Base-by-base conservation (phyloP, 768 basidiomycete genomes). In the Phlebiopsis flavidoalba region DNA sequence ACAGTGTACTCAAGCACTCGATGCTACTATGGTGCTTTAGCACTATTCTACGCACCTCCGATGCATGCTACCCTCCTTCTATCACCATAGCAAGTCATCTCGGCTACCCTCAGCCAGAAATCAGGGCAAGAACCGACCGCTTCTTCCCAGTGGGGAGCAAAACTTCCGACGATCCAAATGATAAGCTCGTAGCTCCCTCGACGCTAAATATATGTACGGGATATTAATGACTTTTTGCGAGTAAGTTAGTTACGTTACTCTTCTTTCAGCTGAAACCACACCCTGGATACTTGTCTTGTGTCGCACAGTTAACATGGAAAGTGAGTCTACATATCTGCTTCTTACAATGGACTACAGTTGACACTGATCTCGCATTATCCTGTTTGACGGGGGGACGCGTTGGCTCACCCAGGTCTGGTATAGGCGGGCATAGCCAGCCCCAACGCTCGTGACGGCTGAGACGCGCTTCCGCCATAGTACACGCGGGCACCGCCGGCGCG, bases 351-450 rank as follows among this genome's bases (percentile, higher is more conserved):
- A 17, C 40, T 43, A 12, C 40, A 43, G 17, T 43, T 43, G 40
- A 43, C 17, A 17, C 17, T 43, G 40, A 43, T 43, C 40, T 17
- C 40, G 11, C 40, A n/a, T 55, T 37, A 19, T 49, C 19, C 19
- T 49, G 48, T 12, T 45, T 55, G 54, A 55, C 36, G 54, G 54
- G 54, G 54, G 40, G 54, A 55, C 54, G 54, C 8, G 48, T 49
- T 49, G 14, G 37, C 24, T 45, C 19, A 55, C 54, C 22, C 54
- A 40, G 54, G 54, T 55, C 54, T 55, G 17, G 11, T 22, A 19
- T 43, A 12, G 17, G 40, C 11, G 12, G 40, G 40, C 40, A 43
- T 43, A 17, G 40, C 12, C 12, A 43, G 40, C 17, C 40, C 12
- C 40, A 12, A 31, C 40, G 11, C 11, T 8, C 40, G 40, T 12